Evolutionary conservation across 202 grass and related monocot genomes (phyloP).

Genomic region (Bolboschoenoplectus hybrid): DNA sequence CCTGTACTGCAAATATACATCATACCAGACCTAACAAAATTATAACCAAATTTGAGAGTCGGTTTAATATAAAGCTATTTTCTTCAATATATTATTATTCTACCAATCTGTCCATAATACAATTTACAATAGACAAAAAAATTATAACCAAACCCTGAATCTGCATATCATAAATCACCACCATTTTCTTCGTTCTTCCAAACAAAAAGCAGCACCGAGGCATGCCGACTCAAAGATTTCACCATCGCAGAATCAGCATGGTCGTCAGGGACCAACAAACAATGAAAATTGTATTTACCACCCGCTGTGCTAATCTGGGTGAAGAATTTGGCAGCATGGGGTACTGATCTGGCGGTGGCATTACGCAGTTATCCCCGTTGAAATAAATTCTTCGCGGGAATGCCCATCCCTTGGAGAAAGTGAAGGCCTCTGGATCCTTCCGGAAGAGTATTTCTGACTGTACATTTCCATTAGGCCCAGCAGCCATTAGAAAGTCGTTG

Average conservation of each 20-base stretch:
- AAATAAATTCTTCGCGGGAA: slow-evolving; percentile 86
- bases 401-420: slow-evolving; percentile 95
- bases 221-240: not conserved
- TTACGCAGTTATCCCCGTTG: slow-evolving; percentile 95
- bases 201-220: not conserved
- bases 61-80: not conserved
- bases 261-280: slow-evolving; percentile 43
- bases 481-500: slow-evolving; percentile 80
- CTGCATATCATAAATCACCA: not conserved
- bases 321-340: slow-evolving; percentile 83
- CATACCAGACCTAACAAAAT: not conserved
- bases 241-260: slow-evolving; percentile 45
- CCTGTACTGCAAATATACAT: not conserved
- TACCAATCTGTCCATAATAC: not conserved
- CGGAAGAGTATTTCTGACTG: slow-evolving; percentile 91
- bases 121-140: slow-evolving; percentile 31
- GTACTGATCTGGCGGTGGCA: slow-evolving; percentile 88
- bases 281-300: slow-evolving; percentile 39
- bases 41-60: not conserved
- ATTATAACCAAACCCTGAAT: slow-evolving; percentile 11
- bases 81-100: slow-evolving; percentile 15
- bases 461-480: slow-evolving; percentile 72
- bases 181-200: not conserved
- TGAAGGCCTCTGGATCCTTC: slow-evolving; percentile 70
- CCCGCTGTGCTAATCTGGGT: slow-evolving; percentile 21